Evolutionary conservation across 768 basidiomycete genomes (phyloP).

Genomic region (Pleurotus sapidus): DNA sequence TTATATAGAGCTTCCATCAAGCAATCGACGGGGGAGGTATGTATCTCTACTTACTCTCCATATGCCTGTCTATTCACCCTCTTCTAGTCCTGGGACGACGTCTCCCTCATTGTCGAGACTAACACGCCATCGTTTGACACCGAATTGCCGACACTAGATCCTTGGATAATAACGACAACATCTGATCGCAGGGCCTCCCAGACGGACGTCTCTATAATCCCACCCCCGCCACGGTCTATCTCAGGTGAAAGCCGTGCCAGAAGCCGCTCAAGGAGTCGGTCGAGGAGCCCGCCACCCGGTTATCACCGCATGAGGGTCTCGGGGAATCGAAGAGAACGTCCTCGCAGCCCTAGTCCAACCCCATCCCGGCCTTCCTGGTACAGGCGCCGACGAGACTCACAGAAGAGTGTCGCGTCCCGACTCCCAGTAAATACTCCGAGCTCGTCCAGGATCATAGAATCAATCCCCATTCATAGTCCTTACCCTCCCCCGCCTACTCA

Average conservation of each 20-base stretch:
- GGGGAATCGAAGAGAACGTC: background rate
- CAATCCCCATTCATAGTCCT: no score
- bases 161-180: background rate
- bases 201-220: background rate
- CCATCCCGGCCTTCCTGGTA: no score
- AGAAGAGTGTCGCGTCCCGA: no score
- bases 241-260: no score
- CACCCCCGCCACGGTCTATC: no score
- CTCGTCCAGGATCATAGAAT: no score
- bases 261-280: background rate
- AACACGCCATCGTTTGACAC: constrained; percentile 17
- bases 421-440: no score
- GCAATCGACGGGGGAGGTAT: constrained; percentile 38
- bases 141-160: constrained; percentile 12
- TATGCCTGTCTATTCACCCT: background rate
- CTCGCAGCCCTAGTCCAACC: background rate
- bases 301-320: background rate
- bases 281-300: background rate
- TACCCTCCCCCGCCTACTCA: no score
- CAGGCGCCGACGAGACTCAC: no score
- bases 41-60: background rate
- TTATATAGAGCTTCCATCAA: constrained; percentile 37
- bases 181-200: background rate
- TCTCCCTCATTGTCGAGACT: constrained; percentile 18
- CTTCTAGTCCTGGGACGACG: constrained; percentile 18